Percentiles rank a stretch among this genome's conserved stretches.
Evolutionary conservation across 306 rosid genomes (phyloP).

Genomic region (Citrullus amarus): DNA sequence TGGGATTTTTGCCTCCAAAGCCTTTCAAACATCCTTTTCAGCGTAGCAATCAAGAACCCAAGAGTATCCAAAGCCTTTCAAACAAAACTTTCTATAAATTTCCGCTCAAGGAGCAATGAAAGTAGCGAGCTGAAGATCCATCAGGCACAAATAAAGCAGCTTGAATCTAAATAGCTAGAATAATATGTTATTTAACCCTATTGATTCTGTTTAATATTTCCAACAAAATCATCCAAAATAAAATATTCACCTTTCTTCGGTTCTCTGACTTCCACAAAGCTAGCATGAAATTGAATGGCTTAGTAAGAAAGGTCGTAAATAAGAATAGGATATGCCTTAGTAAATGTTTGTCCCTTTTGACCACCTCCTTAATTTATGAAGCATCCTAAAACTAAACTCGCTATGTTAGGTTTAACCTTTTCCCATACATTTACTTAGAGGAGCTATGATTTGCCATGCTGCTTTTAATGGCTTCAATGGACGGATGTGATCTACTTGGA

Average conservation of each 20-base stretch:
- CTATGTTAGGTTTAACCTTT: not conserved
- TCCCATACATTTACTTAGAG: not conserved
- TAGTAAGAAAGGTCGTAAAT: not conserved
- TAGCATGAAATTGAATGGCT: not conserved
- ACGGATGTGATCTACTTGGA: not conserved
- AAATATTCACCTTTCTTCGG: not conserved
- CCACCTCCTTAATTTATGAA: not conserved
- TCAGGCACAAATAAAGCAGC: not conserved
- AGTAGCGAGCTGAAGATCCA: not conserved
- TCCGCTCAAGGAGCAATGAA: not conserved
- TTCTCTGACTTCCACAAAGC: not conserved
- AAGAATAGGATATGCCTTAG: not conserved
- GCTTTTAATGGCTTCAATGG: not conserved
- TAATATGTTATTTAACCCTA: not conserved
- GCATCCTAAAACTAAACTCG: not conserved
- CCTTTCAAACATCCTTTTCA: not conserved
- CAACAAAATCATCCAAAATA: not conserved
- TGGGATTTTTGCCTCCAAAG: not conserved
- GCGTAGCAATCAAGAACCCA: not conserved
- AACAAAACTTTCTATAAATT: not conserved
- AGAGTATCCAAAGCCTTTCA: not conserved
- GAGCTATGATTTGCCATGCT: not conserved
- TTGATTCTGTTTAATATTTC: not conserved
- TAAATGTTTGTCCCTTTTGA: not conserved
- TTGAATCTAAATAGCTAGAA: not conserved